Conservation (phyloP, 2,329 filamentous ascomycete species). For the Botryosphaeria dothidea region DNA sequence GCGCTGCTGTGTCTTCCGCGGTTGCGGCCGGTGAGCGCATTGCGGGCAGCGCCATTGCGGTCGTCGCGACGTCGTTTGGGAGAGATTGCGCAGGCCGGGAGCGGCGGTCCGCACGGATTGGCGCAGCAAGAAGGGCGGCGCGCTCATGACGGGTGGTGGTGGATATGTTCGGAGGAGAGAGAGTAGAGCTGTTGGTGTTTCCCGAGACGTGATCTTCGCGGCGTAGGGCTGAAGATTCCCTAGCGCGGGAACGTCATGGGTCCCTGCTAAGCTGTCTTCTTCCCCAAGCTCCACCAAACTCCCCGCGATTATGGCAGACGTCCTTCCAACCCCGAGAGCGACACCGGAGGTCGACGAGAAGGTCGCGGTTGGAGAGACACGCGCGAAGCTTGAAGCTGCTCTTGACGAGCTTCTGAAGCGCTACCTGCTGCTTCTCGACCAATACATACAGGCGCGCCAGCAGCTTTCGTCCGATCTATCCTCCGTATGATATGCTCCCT, state of each 20-base stretch:
- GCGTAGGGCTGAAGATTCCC: slow-evolving; percentile 12
- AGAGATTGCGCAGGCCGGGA: background rate
- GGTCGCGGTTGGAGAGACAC: background rate
- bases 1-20: slow-evolving; percentile 22
- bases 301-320: background rate
- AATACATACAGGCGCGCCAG: slow-evolving; percentile 63
- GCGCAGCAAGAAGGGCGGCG: background rate
- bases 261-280: background rate
- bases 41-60: slow-evolving; percentile 18
- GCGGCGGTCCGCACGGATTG: slow-evolving; percentile 1
- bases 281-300: background rate
- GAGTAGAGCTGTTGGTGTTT: background rate
- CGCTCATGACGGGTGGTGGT: slow-evolving; percentile 1
- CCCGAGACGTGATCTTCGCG: slow-evolving; percentile 2
- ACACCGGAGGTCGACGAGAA: background rate
- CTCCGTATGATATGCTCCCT: slow-evolving; percentile 42
- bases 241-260: slow-evolving; percentile 6
- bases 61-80: background rate
- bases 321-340: background rate
- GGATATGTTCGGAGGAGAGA: background rate
- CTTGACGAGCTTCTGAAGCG: slow-evolving; percentile 66
- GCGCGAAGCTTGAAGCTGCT: slow-evolving; percentile 34
- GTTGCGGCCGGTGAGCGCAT: background rate
- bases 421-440: slow-evolving; percentile 67
- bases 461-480: slow-evolving; percentile 57